Evolutionary conservation across 208 protist genomes (phyloP).

Genomic region (Trypanosoma mega): DNA sequence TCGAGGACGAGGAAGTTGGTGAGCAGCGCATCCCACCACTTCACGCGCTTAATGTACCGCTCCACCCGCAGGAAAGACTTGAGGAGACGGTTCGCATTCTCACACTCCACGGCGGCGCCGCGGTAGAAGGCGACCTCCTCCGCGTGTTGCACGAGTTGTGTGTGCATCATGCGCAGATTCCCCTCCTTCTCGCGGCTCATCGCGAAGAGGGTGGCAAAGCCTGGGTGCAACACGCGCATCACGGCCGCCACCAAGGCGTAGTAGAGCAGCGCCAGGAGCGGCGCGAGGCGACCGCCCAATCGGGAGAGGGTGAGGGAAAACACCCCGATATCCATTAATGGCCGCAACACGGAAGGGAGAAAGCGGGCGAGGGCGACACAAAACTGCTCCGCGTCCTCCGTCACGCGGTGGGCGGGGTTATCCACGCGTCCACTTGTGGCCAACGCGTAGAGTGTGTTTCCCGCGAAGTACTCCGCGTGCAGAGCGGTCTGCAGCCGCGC

Average conservation of each 20-base stretch:
- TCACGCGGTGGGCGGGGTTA: conserved; percentile 79
- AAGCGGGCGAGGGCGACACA: conserved; percentile 71
- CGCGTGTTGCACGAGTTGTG: conserved; percentile 78
- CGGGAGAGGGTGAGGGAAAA: conserved; percentile 60
- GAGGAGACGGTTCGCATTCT: conserved; percentile 69
- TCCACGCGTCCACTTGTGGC: conserved; percentile 52
- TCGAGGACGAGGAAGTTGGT: conserved; percentile 78
- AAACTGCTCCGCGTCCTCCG: conserved; percentile 73
- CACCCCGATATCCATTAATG: conserved; percentile 77
- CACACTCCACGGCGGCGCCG: conserved; percentile 77
- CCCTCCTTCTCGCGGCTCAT: conserved; percentile 76
- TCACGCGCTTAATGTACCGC: conserved; percentile 63
- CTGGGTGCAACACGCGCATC: conserved; percentile 56
- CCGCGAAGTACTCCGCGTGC: conserved; percentile 65
- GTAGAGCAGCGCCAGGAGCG: conserved; percentile 68
- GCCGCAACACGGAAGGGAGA: conserved; percentile 72
- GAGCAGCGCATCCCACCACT: conserved; percentile 63
- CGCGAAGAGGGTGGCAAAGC: conserved; percentile 69
- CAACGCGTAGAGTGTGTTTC: conserved; percentile 57
- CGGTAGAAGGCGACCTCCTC: conserved; percentile 92
- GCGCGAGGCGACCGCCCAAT: conserved; percentile 45
- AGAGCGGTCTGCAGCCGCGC: conserved; percentile 63
- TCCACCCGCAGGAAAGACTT: conserved; percentile 63
- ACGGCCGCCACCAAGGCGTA: conserved; percentile 67
- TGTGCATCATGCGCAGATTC: conserved; percentile 77